Conservation (phyloP, 2,329 filamentous ascomycete species). For the Penicillium corylophilum region DNA sequence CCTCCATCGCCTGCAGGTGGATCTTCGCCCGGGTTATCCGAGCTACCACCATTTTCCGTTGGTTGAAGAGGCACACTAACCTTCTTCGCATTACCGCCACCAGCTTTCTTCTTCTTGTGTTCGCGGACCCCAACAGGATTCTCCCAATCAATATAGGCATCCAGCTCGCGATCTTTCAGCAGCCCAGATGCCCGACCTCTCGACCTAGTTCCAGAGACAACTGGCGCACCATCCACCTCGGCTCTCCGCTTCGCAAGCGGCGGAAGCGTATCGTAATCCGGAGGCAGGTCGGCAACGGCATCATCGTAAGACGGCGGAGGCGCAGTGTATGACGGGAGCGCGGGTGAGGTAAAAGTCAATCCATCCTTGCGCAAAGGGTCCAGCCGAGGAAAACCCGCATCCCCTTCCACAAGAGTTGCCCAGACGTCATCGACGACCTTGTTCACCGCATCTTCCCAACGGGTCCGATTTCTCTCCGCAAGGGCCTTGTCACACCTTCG, state of each 20-base stretch:
- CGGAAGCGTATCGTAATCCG: slow-evolving; percentile 32
- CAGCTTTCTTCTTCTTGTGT: slow-evolving; percentile 35
- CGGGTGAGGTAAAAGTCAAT: slow-evolving; percentile 10
- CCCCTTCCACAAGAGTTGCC: slow-evolving; percentile 1
- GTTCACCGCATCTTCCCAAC: slow-evolving; percentile 5
- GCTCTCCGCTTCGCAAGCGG: slow-evolving; percentile 27
- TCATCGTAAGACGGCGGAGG: slow-evolving; percentile 36
- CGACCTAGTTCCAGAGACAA: slow-evolving; percentile 4
- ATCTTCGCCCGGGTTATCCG: slow-evolving; percentile 31
- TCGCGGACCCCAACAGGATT: slow-evolving; percentile 29
- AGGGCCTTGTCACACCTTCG: background rate
- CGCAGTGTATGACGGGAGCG: slow-evolving; percentile 21
- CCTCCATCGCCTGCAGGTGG: slow-evolving; percentile 32
- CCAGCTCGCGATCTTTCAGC: slow-evolving; percentile 6
- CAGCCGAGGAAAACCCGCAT: background rate
- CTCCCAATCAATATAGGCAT: slow-evolving; percentile 27
- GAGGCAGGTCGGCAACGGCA: slow-evolving; percentile 34
- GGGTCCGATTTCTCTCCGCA: background rate
- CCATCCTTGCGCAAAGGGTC: slow-evolving; percentile 2
- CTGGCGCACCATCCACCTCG: slow-evolving; percentile 6
- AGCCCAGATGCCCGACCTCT: slow-evolving; percentile 5
- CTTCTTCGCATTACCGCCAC: slow-evolving; percentile 11
- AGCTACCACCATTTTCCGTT: slow-evolving; percentile 17
- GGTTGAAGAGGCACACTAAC: slow-evolving; percentile 13
- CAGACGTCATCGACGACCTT: slow-evolving; percentile 12